A percentile compares a stretch with the other conserved stretches of the same genome.
These are phyloP conservation scores for Castanea mollissima DNA, from an alignment of 306 rosid genomes.

Conservation along the genomic window DNA sequence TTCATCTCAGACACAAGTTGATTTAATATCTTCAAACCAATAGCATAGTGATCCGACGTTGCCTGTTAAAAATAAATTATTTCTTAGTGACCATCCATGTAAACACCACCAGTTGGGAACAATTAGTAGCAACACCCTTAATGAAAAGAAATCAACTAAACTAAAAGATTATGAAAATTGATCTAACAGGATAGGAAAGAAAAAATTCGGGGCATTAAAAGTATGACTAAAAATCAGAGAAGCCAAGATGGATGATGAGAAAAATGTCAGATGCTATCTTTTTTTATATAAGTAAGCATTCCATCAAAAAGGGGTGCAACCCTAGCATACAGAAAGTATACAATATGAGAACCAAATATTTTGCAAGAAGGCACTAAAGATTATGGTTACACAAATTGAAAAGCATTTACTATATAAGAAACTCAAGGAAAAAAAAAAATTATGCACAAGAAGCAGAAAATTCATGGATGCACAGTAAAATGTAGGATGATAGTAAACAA, in stretches of 20 bases:
- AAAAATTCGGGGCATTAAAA: neutral
- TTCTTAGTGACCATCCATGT: neutral
- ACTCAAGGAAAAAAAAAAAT: neutral
- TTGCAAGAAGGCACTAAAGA: no score
- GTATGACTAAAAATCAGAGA: neutral
- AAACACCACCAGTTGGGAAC: neutral
- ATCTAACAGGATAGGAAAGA: neutral
- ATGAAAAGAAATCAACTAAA: neutral
- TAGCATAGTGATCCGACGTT: constrained; percentile 87
- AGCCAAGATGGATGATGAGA: neutral
- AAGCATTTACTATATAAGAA: no score
- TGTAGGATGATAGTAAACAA: neutral
- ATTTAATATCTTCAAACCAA: constrained; percentile 92
- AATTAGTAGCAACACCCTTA: constrained; percentile 4
- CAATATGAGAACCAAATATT: no score
- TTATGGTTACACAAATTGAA: no score
- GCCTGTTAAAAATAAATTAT: constrained; percentile 52
- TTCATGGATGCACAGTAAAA: neutral
- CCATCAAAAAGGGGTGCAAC: no score
- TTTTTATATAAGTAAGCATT: no score
- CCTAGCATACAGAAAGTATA: no score
- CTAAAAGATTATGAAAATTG: neutral
- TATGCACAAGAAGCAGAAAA: neutral
- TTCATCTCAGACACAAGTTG: constrained; percentile 98
- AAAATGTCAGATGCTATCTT: neutral